phyloP scores from a whole-genome alignment of 139 green algal species.

The Mychonastes homosphaera region DNA sequence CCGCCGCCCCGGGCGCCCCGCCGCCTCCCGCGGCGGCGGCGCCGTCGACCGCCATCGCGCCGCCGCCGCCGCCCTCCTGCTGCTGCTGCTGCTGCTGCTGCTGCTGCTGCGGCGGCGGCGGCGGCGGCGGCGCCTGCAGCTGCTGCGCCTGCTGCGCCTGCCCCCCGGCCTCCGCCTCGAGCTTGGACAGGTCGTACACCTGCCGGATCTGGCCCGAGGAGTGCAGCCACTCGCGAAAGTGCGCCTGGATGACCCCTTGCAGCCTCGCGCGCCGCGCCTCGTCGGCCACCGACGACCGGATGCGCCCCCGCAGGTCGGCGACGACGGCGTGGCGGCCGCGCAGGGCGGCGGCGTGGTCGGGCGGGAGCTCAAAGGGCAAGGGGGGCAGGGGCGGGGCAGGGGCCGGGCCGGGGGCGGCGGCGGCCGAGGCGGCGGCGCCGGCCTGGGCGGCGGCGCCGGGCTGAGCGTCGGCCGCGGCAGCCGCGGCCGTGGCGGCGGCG shows the following conservation, averaged over 20 bases:
- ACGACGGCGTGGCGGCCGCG: slow-evolving; percentile 63
- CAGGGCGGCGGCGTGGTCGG: slow-evolving; percentile 62
- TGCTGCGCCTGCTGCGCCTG: not conserved
- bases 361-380: slow-evolving; percentile 68
- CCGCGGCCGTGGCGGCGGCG: slow-evolving; percentile 22
- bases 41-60: not conserved
- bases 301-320: slow-evolving; percentile 48
- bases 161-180: slow-evolving; percentile 42
- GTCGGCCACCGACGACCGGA: slow-evolving; percentile 50
- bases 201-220: slow-evolving; percentile 51
- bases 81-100: not conserved
- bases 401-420: too few species aligned
- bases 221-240: slow-evolving; percentile 86
- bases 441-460: slow-evolving; percentile 1
- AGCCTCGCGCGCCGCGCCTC: slow-evolving; percentile 61
- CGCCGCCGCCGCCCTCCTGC: not conserved
- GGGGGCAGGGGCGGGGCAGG: too few species aligned
- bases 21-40: not conserved
- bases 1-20: too few species aligned
- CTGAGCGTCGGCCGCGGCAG: not conserved
- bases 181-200: slow-evolving; percentile 73
- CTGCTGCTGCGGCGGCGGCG: not conserved
- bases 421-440: not conserved
- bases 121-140: not conserved
- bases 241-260: slow-evolving; percentile 66